Percentiles rank a stretch among this genome's conserved stretches.
Conservation (phyloP, 2,329 filamentous ascomycete species). For the Neofusicoccum parvum region DNA sequence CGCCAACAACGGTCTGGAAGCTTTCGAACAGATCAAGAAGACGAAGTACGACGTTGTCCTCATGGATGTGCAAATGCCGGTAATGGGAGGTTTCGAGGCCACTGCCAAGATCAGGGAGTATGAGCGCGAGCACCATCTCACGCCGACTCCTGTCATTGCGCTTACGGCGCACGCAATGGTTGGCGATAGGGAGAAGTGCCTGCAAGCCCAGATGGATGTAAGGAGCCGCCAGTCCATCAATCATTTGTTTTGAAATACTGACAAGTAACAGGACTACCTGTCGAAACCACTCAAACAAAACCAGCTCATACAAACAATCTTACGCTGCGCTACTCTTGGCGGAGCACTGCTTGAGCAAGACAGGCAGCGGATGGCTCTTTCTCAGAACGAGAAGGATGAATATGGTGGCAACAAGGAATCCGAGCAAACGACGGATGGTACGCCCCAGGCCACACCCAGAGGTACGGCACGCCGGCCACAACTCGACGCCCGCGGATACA, state of each 20-base stretch:
- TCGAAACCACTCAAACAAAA: constrained; percentile 97
- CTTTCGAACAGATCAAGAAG: constrained; percentile 86
- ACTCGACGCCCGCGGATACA: constrained; percentile 67
- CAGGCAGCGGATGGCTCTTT: constrained; percentile 46
- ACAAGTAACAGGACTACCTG: constrained; percentile 70
- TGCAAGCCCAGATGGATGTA: constrained; percentile 94
- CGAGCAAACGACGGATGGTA: constrained; percentile 25
- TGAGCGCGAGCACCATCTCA: constrained; percentile 76
- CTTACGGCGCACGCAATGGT: constrained; percentile 98
- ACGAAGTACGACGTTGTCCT: constrained; percentile 95
- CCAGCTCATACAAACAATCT: constrained; percentile 94
- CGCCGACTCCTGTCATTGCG: constrained; percentile 92
- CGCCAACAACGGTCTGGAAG: constrained; percentile 91
- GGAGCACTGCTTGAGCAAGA: constrained; percentile 80
- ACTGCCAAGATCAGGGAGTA: constrained; percentile 96
- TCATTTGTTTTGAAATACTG: constrained; percentile 20
- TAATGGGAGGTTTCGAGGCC: constrained; percentile 94
- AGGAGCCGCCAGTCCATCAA: constrained; percentile 23
- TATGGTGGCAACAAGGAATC: constrained; percentile 22
- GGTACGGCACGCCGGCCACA: constrained; percentile 49
- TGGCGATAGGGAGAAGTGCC: constrained; percentile 96
- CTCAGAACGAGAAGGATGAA: constrained; percentile 27
- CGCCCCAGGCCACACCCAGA: constrained; percentile 22
- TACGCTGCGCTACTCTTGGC: constrained; percentile 93
- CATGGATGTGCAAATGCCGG: constrained; percentile 99